Base-by-base conservation (phyloP, 108 stramenopile genomes). In the Skeletonema marinoi region DNA sequence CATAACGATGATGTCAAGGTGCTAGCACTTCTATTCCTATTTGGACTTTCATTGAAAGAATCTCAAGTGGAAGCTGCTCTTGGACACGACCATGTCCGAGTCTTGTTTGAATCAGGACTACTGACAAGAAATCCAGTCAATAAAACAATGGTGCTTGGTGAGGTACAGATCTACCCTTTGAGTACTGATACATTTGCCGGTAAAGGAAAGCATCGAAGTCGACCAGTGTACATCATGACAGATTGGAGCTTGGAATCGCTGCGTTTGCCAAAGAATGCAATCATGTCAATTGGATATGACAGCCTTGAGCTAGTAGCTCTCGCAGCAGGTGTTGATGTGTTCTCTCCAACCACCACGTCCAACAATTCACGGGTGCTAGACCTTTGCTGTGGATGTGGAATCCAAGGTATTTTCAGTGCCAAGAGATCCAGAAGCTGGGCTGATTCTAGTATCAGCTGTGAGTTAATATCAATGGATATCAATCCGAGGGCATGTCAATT, bases 281-380 rank as follows among this genome's bases (percentile, higher is more conserved):
- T 81, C 12, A 81, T 81, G 80, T 59, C 75, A 32, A 73, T 81
- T 29, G 80, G 80, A 36, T 76, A 81, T 32, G 80, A 81, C 48
- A 81, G 68, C 6, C 56, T 81, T 7, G 80, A 81, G 70, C 60
- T 81, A 13, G n/a, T 81, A 41, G 46, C 78, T 2, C 25, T 79
- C 2, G 67, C 78, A 29, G 65, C 73, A 33, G 78, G 71, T n/a
- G 48, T 25, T 1, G 66, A 70, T 65, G 32, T 42, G 19, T 70
- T 70, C 59, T 35, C 32, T 21, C 61, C 31, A 62, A 32, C 10
- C 16, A 70, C 1, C 21, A 29, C 30, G 16, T 13, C 54, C 33
- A 38, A 19, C 70, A 17, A 19, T 25, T 63, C 42, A 21, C 32
- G 70, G 6, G 44, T 81, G 29, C 70, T 81, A 32, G 80, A 81